Conservation (phyloP, 345 rosid genomes). For the Pugionium cornutum region DNA sequence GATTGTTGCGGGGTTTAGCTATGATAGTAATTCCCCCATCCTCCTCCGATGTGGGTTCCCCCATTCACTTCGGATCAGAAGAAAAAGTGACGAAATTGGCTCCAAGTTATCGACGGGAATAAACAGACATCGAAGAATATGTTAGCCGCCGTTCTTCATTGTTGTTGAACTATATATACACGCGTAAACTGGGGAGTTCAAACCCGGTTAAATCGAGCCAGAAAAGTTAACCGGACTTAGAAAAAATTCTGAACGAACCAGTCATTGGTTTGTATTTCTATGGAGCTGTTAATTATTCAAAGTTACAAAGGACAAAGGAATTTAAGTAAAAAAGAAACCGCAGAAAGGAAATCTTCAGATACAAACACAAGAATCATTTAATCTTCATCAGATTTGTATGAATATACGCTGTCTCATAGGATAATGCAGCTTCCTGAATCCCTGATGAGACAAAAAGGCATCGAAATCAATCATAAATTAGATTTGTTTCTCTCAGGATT, state of each 20-base stretch:
- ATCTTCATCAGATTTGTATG: slow-evolving; percentile 16
- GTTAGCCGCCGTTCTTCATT: slow-evolving; percentile 28
- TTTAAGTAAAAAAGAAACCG: not conserved
- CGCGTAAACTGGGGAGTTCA: slow-evolving; percentile 26
- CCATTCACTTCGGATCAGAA: slow-evolving; percentile 28
- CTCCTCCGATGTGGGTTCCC: slow-evolving; percentile 33
- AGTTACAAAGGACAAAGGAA: not conserved
- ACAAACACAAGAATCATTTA: slow-evolving; percentile 16
- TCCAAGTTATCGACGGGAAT: slow-evolving; percentile 15
- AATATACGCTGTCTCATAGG: slow-evolving; percentile 40
- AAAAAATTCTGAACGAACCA: slow-evolving; percentile 3
- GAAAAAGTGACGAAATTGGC: not conserved
- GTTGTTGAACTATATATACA: not conserved
- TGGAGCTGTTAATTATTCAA: slow-evolving; percentile 23
- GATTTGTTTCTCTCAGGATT: not conserved
- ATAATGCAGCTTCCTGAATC: slow-evolving; percentile 61
- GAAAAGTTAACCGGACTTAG: not conserved
- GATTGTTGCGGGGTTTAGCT: slow-evolving; percentile 44
- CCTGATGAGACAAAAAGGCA: slow-evolving; percentile 41
- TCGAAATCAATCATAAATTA: not conserved
- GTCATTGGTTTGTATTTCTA: slow-evolving; percentile 25
- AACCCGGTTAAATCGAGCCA: slow-evolving; percentile 26
- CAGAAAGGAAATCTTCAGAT: slow-evolving; percentile 16
- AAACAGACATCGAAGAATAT: not conserved
- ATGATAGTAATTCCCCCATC: slow-evolving; percentile 57